Evolutionary conservation across 208 protist genomes (phyloP).

Genomic region (Leishmania martiniquensis): DNA sequence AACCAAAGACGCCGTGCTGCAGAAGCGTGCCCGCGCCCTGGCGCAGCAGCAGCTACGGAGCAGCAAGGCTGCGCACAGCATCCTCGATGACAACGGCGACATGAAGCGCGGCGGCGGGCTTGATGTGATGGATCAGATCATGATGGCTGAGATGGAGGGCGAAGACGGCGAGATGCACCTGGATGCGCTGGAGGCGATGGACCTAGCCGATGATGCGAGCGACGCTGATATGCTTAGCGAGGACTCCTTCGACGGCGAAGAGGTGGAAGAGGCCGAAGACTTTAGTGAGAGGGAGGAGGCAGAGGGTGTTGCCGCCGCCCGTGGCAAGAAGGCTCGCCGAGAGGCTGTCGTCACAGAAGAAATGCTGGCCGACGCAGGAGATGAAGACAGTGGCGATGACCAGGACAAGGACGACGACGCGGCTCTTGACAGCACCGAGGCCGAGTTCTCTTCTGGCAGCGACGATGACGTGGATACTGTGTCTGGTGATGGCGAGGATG

Average conservation of each 20-base stretch:
- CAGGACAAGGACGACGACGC: slow-evolving; percentile 21
- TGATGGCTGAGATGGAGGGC: slow-evolving; percentile 34
- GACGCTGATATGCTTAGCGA: slow-evolving; percentile 1
- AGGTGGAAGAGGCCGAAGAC: slow-evolving; percentile 10
- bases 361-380: slow-evolving; percentile 16
- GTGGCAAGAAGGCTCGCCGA: slow-evolving; percentile 12
- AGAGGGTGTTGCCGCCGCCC: neutral
- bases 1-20: slow-evolving; percentile 36
- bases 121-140: slow-evolving; percentile 30
- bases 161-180: slow-evolving; percentile 41
- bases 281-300: slow-evolving; percentile 19
- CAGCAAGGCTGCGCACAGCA: slow-evolving; percentile 30
- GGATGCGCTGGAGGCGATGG: slow-evolving; percentile 48
- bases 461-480: slow-evolving; percentile 40
- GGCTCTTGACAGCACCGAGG: slow-evolving; percentile 32
- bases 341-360: slow-evolving; percentile 13
- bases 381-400: slow-evolving; percentile 6
- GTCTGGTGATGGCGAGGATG: slow-evolving; percentile 35
- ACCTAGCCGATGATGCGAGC: slow-evolving; percentile 20
- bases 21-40: slow-evolving; percentile 33
- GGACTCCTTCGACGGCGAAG: neutral
- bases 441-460: slow-evolving; percentile 33
- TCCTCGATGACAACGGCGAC: slow-evolving; percentile 29
- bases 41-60: slow-evolving; percentile 19
- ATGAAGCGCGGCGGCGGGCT: slow-evolving; percentile 4